Evolutionary conservation across 169 alveolate species (phyloP).

Genomic region (Plasmodium vivax): DNA sequence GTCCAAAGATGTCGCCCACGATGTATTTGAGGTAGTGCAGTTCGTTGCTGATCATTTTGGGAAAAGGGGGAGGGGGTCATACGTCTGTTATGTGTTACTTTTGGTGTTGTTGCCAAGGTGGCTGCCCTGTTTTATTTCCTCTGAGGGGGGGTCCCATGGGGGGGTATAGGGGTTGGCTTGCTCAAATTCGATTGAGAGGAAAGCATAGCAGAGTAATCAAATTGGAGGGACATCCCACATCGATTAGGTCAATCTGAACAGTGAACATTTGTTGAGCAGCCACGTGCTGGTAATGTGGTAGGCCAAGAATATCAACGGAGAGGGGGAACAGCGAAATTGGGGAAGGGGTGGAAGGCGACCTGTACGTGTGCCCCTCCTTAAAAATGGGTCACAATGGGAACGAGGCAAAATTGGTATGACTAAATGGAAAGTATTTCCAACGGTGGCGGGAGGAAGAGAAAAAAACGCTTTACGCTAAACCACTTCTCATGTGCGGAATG

Average conservation of each 20-base stretch:
- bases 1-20: slow-evolving; percentile 45
- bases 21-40: slow-evolving; percentile 53
- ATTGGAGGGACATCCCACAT: background rate
- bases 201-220: background rate
- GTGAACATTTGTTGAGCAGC: background rate
- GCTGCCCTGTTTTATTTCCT: background rate
- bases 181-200: background rate
- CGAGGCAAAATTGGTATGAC: background rate
- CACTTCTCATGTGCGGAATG: background rate
- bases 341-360: background rate
- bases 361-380: background rate
- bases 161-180: background rate
- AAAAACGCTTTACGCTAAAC: background rate
- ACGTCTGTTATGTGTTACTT: background rate
- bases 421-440: background rate
- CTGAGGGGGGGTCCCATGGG: background rate
- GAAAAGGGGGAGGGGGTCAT: background rate
- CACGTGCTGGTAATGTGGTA: background rate
- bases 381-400: background rate
- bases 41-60: slow-evolving; percentile 48
- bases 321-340: background rate
- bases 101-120: background rate
- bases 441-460: background rate
- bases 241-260: background rate
- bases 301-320: background rate